Evolutionary conservation across 148 eudicot genomes (phyloP).

Genomic region (Selenicereus undatus): DNA sequence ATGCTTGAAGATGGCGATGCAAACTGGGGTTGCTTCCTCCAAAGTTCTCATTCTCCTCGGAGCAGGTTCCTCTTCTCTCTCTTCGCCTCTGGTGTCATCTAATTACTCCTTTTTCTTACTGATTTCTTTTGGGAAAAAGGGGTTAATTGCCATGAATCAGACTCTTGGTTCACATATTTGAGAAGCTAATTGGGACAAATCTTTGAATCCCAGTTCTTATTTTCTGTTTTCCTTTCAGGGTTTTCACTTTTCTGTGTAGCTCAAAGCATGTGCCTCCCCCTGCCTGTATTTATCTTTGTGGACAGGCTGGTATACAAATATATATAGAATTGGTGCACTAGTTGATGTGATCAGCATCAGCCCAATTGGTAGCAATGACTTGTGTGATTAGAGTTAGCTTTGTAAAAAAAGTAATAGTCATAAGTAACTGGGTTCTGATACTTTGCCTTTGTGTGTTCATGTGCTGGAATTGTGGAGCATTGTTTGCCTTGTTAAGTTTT

Average conservation of each 20-base stretch:
- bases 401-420: no score
- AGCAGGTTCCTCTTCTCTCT: slow-evolving; percentile 46
- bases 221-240: not conserved
- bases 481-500: not conserved
- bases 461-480: not conserved
- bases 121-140: not conserved
- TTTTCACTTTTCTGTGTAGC: not conserved
- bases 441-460: not conserved
- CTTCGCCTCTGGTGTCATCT: not conserved
- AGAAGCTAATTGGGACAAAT: not conserved
- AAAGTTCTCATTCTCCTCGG: slow-evolving; percentile 88
- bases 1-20: slow-evolving; percentile 69
- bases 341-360: not conserved
- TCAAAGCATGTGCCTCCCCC: not conserved
- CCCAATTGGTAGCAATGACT: not conserved
- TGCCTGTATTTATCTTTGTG: not conserved
- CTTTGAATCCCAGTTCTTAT: not conserved
- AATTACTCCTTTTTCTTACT: slow-evolving; percentile 1
- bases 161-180: not conserved
- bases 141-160: not conserved
- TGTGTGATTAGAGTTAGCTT: not conserved
- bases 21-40: slow-evolving; percentile 74
- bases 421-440: not conserved
- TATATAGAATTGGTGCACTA: not conserved
- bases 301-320: not conserved